Percentiles rank a stretch among this genome's conserved stretches.
Conservation (phyloP, 306 rosid genomes). For the Gleditsia sinensis region DNA sequence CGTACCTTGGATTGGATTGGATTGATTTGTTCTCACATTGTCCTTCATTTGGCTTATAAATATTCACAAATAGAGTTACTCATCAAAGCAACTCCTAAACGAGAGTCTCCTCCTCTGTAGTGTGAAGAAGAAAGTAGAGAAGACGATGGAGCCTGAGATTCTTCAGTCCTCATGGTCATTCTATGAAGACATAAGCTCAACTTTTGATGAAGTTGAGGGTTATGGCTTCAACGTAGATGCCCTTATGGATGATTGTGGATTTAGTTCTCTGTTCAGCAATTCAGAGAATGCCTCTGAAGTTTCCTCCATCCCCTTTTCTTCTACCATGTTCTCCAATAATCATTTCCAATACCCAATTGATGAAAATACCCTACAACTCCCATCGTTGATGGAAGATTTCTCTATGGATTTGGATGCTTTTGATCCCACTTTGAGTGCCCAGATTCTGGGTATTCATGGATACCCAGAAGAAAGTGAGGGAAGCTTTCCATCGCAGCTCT, state of each 20-base stretch:
- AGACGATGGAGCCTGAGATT: constrained; percentile 45
- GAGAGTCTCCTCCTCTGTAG: constrained; percentile 14
- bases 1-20: too few species aligned
- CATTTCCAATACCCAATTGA: constrained; percentile 22
- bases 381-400: constrained; percentile 40
- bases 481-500: constrained; percentile 41
- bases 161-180: constrained; percentile 42
- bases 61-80: neutral
- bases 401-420: constrained; percentile 44
- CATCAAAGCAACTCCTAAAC: neutral
- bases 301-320: constrained; percentile 20
- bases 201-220: constrained; percentile 38
- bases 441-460: constrained; percentile 17
- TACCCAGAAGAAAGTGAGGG: constrained; percentile 46
- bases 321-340: constrained; percentile 36
- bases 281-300: constrained; percentile 31
- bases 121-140: neutral
- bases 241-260: constrained; percentile 36
- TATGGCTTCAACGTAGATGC: constrained; percentile 36
- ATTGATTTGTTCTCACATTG: constrained; percentile 23
- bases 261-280: constrained; percentile 31
- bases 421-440: constrained; percentile 19
- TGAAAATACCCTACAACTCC: constrained; percentile 43
- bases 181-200: constrained; percentile 33
- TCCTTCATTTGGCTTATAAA: constrained; percentile 24